These are phyloP conservation scores for Saxophila tyrrhenica DNA, from an alignment of 495 filamentous ascomycete species.

Conservation along the genomic window DNA sequence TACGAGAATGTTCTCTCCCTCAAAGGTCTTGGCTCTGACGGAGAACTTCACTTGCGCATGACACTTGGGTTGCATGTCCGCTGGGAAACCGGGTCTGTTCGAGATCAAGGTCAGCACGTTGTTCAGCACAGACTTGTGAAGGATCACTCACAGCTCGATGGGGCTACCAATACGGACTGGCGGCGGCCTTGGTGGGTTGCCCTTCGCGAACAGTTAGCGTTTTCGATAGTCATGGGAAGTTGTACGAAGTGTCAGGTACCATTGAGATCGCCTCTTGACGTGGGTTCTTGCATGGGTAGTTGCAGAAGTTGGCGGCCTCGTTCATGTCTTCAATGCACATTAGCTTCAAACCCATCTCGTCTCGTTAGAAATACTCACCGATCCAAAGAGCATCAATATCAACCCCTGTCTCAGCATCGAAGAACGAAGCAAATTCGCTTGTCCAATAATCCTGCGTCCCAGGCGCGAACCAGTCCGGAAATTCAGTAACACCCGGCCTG, in stretches of 20 bases:
- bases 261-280: neutral
- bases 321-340: conserved; percentile 25
- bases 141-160: conserved; percentile 18
- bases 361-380: conserved; percentile 58
- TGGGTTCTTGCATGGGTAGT: conserved; percentile 33
- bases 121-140: neutral
- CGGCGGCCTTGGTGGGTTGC: conserved; percentile 56
- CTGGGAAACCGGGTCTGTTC: conserved; percentile 57
- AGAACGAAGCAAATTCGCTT: conserved; percentile 56
- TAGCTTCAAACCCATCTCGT: neutral
- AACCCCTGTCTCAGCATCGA: conserved; percentile 50
- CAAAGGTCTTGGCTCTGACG: conserved; percentile 14
- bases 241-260: too few relatives aligned
- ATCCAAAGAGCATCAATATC: conserved; percentile 86
- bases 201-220: too few relatives aligned
- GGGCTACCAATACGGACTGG: conserved; percentile 48
- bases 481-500: conserved; percentile 45
- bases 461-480: conserved; percentile 64
- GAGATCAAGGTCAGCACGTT: neutral
- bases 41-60: conserved; percentile 13
- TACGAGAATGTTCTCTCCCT: conserved; percentile 16
- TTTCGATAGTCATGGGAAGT: too few relatives aligned
- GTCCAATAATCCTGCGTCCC: conserved; percentile 58
- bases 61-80: conserved; percentile 52
- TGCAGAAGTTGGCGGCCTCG: conserved; percentile 44